Evolutionary conservation across 2,329 filamentous ascomycete genomes (phyloP), one percentile per base, ranked within the genome.

Genomic region (Chaetoscypha palmicola): DNA sequence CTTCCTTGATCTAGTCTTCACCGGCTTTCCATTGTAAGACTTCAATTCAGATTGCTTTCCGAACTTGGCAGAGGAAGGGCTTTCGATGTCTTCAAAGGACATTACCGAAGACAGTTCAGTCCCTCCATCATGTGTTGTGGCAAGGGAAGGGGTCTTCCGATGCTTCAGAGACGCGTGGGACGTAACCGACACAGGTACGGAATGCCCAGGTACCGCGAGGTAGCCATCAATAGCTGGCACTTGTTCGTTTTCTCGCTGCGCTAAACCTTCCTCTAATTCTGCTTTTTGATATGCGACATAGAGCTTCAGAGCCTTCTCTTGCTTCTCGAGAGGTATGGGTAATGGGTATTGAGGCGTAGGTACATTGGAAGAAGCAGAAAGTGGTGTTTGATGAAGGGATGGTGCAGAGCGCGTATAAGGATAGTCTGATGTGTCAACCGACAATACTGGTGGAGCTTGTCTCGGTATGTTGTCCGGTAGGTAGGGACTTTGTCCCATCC

Each of bases 41-140:
- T 43, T 49, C 24, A 48, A 43, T 41, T 55, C 52, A 4, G 41
- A 31, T 20, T 45, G 38, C 19, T 46, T 42, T n/a, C n/a, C n/a
- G 10, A 24, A n/a, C 8, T 36, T 47, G 3, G 48, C 42, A 8
- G 52, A 52, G 10, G 33, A 45, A n/a, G 43, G 46, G 19, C 50
- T 55, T 21, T 47, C 48, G n/a, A 51, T 45, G 17, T 41, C 48
- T 7, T 52, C 48, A 21, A 61, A 59, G 8, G 56, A 58, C 17
- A 61, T 51, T 12, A 61, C 52, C 1, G 57, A 59, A 8, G 55
- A 58, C 3, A 48, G 31, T 26, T 60, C 58, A 10, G 55, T 58
- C 1, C 23, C 42, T 22, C 46, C 54, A 43, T 48, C 49, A 4
- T 32, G 28, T 7, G 50, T 51, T 2, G 43, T 48, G 14, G 53